These are phyloP conservation scores for Euryodendron excelsum DNA, from an alignment of 148 eudicot genomes.

Conservation along the genomic window DNA sequence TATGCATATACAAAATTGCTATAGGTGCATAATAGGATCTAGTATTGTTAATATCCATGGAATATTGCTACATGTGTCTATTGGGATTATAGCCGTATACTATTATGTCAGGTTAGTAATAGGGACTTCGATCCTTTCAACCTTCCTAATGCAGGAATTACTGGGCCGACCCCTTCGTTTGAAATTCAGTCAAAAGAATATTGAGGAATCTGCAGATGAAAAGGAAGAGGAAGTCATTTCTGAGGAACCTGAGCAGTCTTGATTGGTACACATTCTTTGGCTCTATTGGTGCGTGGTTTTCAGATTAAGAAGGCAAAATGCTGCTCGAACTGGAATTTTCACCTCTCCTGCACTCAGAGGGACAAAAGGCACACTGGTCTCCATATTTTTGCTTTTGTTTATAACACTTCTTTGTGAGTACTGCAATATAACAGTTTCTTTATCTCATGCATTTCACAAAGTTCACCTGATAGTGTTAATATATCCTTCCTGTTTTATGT, in stretches of 20 bases:
- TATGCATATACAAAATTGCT: background rate
- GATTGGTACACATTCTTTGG: conserved; percentile 9
- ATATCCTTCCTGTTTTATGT: background rate
- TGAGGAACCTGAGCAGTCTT: conserved; percentile 41
- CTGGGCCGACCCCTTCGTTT: conserved; percentile 65
- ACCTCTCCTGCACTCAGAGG: background rate
- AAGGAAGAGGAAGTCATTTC: conserved; percentile 28
- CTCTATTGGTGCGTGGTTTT: background rate
- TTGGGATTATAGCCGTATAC: background rate
- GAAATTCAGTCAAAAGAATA: conserved; percentile 55
- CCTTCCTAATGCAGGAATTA: conserved; percentile 50
- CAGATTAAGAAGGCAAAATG: conserved; percentile 5
- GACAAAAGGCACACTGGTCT: background rate
- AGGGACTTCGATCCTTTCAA: background rate
- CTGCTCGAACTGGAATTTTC: background rate
- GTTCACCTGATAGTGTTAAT: background rate
- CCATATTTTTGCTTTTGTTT: conserved; percentile 1
- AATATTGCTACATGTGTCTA: background rate
- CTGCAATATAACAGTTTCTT: background rate
- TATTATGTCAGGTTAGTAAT: background rate
- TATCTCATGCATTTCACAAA: background rate
- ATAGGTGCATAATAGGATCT: background rate
- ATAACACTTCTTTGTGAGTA: background rate
- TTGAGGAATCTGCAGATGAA: conserved; percentile 34
- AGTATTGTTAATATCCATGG: background rate